Percentiles rank a stretch among this genome's conserved stretches.
Evolutionary conservation across 2,329 filamentous ascomycete genomes (phyloP).

Genomic region (Trichoderma arundinaceum): DNA sequence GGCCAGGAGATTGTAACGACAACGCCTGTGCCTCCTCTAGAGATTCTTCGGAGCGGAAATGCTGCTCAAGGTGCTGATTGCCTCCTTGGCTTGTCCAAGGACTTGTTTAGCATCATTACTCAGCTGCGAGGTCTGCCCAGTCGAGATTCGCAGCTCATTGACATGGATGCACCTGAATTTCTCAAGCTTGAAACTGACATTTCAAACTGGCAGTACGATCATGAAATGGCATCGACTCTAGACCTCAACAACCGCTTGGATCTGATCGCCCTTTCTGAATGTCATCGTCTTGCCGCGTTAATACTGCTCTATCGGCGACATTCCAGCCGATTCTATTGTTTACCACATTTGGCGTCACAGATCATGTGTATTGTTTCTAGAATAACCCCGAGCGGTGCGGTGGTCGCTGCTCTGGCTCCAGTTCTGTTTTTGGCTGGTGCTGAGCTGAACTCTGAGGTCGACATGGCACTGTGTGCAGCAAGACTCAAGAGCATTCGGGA

Average conservation of each 20-base stretch:
- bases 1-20: background rate
- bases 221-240: background rate
- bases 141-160: background rate
- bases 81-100: background rate
- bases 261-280: background rate
- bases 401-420: background rate
- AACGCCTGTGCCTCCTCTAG: background rate
- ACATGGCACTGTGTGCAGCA: constrained; percentile 1
- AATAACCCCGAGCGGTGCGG: background rate
- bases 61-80: background rate
- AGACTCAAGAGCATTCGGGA: constrained; percentile 5
- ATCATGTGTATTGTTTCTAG: background rate
- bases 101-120: background rate
- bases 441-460: background rate
- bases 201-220: background rate
- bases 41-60: background rate
- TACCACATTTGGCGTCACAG: constrained; percentile 4
- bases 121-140: background rate
- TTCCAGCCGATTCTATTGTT: background rate
- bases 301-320: constrained; percentile 3
- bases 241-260: constrained; percentile 8
- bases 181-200: background rate
- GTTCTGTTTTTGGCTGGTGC: constrained; percentile 12
- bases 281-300: background rate
- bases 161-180: background rate